Conservation (phyloP, 1,284 basidiomycete species). For the Pulveroboletus sp. region DNA sequence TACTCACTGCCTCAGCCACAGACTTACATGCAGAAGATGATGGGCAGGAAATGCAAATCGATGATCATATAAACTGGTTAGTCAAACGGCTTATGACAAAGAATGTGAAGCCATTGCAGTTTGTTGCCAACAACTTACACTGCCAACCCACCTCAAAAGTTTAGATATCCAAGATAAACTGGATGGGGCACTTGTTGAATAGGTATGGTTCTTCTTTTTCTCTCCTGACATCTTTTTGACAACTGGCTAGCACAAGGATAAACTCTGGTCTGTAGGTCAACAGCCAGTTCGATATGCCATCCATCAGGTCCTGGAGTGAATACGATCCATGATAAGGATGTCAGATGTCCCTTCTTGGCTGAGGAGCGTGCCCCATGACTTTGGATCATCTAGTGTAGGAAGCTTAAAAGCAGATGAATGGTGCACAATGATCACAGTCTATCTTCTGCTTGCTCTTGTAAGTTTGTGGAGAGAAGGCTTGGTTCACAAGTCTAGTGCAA, state of each 20-base stretch:
- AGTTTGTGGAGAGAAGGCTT: conserved; percentile 8
- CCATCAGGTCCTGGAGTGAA: not conserved
- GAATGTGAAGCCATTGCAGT: not conserved
- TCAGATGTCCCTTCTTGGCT: conserved; percentile 2
- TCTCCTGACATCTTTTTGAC: not conserved
- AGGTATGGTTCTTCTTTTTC: not conserved
- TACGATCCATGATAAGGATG: not conserved
- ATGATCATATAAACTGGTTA: not conserved
- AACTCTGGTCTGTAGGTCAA: not conserved
- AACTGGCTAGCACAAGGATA: not conserved
- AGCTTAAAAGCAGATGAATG: conserved; percentile 11
- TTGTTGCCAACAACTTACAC: not conserved
- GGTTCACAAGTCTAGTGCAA: not conserved
- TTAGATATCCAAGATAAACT: not conserved
- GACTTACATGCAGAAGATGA: not conserved
- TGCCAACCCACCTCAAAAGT: not conserved
- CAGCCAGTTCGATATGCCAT: not conserved
- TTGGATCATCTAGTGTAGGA: not conserved
- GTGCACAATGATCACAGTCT: conserved; percentile 1
- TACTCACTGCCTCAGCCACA: not conserved
- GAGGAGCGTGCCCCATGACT: conserved; percentile 1
- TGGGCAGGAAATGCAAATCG: not conserved
- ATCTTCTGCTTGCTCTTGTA: conserved; percentile 2
- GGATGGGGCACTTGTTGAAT: conserved; percentile 1
- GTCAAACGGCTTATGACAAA: not conserved